Evolutionary conservation across 108 stramenopile genomes (phyloP), one percentile per base, ranked within the genome.

Genomic region (Asterionellopsis glacialis): DNA sequence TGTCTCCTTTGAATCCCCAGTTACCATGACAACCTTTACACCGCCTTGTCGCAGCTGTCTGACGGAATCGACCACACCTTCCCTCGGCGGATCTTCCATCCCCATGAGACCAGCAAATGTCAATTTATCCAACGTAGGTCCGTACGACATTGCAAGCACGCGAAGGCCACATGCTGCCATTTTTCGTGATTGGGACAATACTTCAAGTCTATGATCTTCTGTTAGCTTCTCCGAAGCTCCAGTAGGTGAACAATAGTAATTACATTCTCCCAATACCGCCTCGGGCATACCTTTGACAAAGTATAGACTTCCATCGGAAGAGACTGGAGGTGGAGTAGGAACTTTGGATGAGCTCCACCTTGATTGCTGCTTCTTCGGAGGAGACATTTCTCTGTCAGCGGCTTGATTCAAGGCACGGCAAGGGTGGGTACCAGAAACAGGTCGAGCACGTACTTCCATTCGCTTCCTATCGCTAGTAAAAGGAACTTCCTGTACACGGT

Each of bases 271-370:
- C 23, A 96, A 61, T 11, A 99, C 68, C 14, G 81, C 62, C 68
- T 99, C 97, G 1, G 95, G 88, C 79, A 96, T 93, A 0, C 98
- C 98, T 71, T 99, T 99, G 45, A 97, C 86, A 69, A 90, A 97
- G 50, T 82, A 88, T 9, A 90, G 65, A 16, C 72, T 79, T 18
- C 78, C 84, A 33, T 49, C 69, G 51, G 80, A 81, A 4, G 60
- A 39, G 44, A 15, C 57, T 41, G 45, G 51, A 45, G 42, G 48
- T 48, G 67, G 41, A 50, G 66, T 63, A 58, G 41, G 2, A 45
- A 38, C 11, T 21, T 23, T 43, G 41, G n/a, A 15, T 2, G 16
- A n/a, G 44, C 39, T 45, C 16, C 18, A 48, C 14, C 15, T 23
- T 3, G 26, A 18, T 5, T 50, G 18, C 21, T 18, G 33, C 33